phyloP scores from a whole-genome alignment of 352 stramenopile species.

The Pythium aristosporum region DNA sequence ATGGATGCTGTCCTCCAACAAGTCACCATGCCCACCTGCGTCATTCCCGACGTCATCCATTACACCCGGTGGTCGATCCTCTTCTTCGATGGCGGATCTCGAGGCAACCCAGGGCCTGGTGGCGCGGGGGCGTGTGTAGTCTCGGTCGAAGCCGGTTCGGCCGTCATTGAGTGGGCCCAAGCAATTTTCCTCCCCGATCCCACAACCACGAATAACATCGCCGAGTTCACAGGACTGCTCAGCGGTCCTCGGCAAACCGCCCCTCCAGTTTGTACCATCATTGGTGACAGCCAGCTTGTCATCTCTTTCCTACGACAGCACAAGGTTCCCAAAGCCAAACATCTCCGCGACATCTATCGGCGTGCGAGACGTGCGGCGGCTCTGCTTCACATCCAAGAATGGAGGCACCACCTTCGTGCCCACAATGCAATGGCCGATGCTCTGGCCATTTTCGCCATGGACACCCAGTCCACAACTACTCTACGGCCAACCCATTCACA shows the following conservation, averaged over 20 bases:
- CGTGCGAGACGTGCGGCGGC: not conserved
- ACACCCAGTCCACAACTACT: not conserved
- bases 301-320: not conserved
- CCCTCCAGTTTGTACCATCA: not conserved
- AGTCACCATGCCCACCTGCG: too few species aligned
- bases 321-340: not conserved
- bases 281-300: not conserved
- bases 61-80: not conserved
- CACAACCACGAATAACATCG: not conserved
- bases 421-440: constrained; percentile 2
- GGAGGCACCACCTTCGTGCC: not conserved
- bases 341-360: not conserved
- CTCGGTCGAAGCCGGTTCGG: not conserved
- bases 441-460: constrained; percentile 3
- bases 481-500: not conserved
- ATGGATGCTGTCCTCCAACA: too few species aligned
- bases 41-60: too few species aligned
- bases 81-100: not conserved
- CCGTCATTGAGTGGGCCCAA: not conserved
- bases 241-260: not conserved
- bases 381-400: not conserved
- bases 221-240: not conserved
- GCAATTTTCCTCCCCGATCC: not conserved
- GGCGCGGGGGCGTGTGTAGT: not conserved
- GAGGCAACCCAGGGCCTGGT: not conserved